Conservation (phyloP, 306 rosid species). For the Quercus mongolica region DNA sequence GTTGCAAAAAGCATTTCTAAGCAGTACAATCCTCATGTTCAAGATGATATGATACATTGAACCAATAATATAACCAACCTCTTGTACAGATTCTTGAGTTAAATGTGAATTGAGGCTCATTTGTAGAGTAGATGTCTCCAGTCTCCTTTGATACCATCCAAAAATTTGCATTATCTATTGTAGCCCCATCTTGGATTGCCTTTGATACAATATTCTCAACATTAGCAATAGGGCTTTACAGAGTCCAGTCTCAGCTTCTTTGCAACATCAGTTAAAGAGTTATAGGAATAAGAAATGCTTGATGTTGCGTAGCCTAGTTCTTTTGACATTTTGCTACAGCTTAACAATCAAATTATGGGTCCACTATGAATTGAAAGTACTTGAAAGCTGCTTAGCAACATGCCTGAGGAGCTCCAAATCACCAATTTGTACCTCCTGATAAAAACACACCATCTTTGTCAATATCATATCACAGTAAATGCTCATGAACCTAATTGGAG, state of each 20-base stretch:
- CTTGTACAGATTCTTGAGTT: constrained; percentile 59
- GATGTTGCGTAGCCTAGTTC: constrained; percentile 91
- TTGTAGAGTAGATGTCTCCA: no score
- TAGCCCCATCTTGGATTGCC: constrained; percentile 92
- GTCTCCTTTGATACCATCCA: constrained; percentile 73
- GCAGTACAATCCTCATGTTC: no score
- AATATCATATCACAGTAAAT: constrained; percentile 1
- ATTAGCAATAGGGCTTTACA: constrained; percentile 62
- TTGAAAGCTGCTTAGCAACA: no score
- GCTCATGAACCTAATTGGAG: neutral
- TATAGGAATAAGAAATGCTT: constrained; percentile 89
- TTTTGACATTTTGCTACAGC: constrained; percentile 88
- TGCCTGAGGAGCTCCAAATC: constrained; percentile 81
- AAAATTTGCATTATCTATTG: constrained; percentile 72
- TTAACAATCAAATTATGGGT: no score
- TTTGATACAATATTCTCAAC: constrained; percentile 89
- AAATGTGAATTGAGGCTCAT: constrained; percentile 73
- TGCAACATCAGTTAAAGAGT: constrained; percentile 82
- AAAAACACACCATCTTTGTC: constrained; percentile 2
- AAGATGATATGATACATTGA: no score
- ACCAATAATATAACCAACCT: no score
- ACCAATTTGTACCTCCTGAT: constrained; percentile 93
- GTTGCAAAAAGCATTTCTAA: constrained; percentile 63
- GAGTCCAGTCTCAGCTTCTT: constrained; percentile 85
- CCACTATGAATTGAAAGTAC: no score